Evolutionary conservation across 495 filamentous ascomycete genomes (phyloP).

Genomic region (Staphylotrichum tortipilum): DNA sequence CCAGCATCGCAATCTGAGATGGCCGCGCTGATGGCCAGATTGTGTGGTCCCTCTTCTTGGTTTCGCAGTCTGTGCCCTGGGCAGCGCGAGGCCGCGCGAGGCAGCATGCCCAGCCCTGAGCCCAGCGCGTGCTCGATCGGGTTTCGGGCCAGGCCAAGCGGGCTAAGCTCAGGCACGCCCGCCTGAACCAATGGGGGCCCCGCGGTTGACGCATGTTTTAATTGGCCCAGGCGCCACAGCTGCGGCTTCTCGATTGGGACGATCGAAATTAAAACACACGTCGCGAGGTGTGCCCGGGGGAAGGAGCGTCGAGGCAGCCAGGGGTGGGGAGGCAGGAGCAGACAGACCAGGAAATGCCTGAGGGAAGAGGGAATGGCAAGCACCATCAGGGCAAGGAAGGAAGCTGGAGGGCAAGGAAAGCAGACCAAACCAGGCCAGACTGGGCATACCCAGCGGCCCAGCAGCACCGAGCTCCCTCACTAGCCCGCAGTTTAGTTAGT

Average conservation of each 20-base stretch:
- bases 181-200: conserved; percentile 17
- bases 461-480: no score
- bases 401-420: no score
- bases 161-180: conserved; percentile 13
- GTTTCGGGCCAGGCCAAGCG: background rate
- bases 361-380: no score
- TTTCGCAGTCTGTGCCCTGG: no score
- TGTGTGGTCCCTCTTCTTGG: no score
- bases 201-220: conserved; percentile 10
- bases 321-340: no score
- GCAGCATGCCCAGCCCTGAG: background rate
- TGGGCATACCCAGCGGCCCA: no score
- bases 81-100: background rate
- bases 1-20: background rate
- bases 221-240: conserved; percentile 16
- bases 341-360: no score
- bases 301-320: conserved; percentile 6
- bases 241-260: conserved; percentile 19
- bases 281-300: conserved; percentile 10
- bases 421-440: no score
- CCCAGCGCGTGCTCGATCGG: background rate
- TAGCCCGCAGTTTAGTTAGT: no score
- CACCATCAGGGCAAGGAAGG: no score
- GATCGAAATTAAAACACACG: conserved; percentile 28
- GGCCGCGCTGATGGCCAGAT: no score